These are phyloP conservation scores for Monoraphidium neglectum DNA, from an alignment of 139 green algal genomes.

Conservation along the genomic window DNA sequence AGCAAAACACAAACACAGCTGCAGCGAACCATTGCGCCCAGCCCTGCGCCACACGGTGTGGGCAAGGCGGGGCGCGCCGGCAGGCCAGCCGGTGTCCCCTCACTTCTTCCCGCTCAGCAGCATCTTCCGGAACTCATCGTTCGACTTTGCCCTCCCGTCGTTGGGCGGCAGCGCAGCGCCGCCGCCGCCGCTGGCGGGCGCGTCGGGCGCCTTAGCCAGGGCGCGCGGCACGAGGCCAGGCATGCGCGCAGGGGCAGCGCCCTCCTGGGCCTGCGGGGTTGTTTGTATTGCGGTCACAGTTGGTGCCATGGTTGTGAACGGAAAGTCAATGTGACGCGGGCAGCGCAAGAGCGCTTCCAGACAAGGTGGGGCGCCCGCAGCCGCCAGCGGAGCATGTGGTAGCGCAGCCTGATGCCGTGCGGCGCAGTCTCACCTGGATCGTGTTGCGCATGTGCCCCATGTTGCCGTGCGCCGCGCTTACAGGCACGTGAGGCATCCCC, in stretches of 20 bases:
- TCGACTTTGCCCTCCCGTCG: slow-evolving; percentile 47
- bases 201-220: not conserved
- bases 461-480: not conserved
- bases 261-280: not conserved
- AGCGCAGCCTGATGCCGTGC: not conserved
- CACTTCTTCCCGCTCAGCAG: slow-evolving; percentile 53
- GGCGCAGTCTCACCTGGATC: not conserved
- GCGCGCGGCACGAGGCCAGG: not conserved
- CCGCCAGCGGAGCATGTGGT: not conserved
- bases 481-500: not conserved
- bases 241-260: not conserved
- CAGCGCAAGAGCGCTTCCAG: too few species aligned
- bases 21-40: too few species aligned
- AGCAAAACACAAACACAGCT: too few species aligned
- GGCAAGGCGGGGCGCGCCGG: too few species aligned
- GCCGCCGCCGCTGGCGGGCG: not conserved
- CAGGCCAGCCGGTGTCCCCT: too few species aligned
- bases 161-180: not conserved
- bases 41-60: too few species aligned
- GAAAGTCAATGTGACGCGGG: not conserved
- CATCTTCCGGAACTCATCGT: slow-evolving; percentile 80
- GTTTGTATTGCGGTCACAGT: not conserved
- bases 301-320: not conserved
- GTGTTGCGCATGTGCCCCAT: not conserved
- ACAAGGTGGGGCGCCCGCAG: too few species aligned